These are phyloP conservation scores for Aspergillus funiculosus DNA, from an alignment of 495 filamentous ascomycete species.

Conservation along the genomic window DNA sequence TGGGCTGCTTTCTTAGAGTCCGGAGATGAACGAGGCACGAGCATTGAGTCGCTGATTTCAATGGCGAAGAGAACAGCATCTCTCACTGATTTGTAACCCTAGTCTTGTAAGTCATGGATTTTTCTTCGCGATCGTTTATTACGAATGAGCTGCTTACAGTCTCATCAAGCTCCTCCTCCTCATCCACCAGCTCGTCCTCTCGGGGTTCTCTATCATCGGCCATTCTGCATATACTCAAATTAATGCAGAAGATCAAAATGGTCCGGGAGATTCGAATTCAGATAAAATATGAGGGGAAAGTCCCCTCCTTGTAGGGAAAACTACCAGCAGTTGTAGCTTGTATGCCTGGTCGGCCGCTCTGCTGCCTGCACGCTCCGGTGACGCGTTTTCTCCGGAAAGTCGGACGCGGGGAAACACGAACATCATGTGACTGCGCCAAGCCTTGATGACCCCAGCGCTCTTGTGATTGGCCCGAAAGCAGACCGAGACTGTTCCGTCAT, in stretches of 20 bases:
- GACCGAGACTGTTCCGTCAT: conserved; percentile 17
- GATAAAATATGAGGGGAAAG: neutral
- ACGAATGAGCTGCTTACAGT: conserved; percentile 42
- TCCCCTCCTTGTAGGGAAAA: neutral
- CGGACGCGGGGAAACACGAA: conserved; percentile 34
- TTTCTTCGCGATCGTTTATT: neutral
- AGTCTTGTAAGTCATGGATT: conserved; percentile 6
- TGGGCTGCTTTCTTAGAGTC: conserved; percentile 66
- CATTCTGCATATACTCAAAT: conserved; percentile 26
- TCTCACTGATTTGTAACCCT: conserved; percentile 89
- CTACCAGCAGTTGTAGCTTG: neutral
- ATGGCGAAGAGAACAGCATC: conserved; percentile 97
- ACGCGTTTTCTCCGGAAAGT: conserved; percentile 16
- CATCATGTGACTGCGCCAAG: conserved; percentile 33
- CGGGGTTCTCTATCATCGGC: conserved; percentile 37
- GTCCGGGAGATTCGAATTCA: too few species aligned
- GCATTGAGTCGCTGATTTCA: conserved; percentile 88
- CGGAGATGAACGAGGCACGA: conserved; percentile 56
- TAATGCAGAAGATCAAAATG: neutral
- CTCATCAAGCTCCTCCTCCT: conserved; percentile 71
- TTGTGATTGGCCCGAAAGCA: conserved; percentile 26
- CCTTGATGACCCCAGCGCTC: conserved; percentile 25
- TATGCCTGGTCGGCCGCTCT: conserved; percentile 16
- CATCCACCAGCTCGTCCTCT: conserved; percentile 52
- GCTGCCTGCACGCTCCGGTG: conserved; percentile 20